Percentiles rank a stretch among this genome's conserved stretches.
phyloP scores from a whole-genome alignment of 2,329 filamentous ascomycete genomes.

The Kalmusia sp. region DNA sequence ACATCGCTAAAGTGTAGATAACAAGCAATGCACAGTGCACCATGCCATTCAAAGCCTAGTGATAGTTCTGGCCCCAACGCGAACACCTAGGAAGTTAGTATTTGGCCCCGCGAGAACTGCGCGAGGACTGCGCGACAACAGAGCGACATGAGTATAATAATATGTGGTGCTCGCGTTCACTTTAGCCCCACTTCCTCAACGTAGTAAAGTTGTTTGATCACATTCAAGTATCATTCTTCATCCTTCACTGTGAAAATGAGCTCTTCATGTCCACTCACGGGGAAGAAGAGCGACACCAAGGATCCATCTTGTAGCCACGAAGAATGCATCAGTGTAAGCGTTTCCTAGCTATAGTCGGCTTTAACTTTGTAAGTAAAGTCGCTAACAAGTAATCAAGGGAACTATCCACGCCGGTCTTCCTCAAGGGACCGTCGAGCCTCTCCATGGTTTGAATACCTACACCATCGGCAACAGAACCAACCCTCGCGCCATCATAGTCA shows the following conservation, averaged over 20 bases:
- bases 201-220: no score
- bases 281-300: background rate
- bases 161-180: background rate
- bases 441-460: constrained; percentile 33
- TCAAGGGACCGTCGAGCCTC: constrained; percentile 19
- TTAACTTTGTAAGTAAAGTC: no score
- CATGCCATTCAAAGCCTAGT: background rate
- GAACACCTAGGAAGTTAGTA: no score
- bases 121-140: background rate
- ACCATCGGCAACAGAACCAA: constrained; percentile 23
- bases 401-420: constrained; percentile 45
- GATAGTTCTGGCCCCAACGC: no score
- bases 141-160: background rate
- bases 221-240: no score
- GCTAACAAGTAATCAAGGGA: constrained; percentile 31
- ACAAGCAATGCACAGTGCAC: background rate
- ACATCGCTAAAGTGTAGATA: background rate
- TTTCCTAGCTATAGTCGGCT: background rate
- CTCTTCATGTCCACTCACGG: background rate
- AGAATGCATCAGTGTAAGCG: constrained; percentile 1
- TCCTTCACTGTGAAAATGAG: no score
- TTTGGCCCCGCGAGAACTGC: background rate
- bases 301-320: background rate
- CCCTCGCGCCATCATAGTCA: constrained; percentile 26
- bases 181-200: background rate